phyloP scores from a whole-genome alignment of 2,329 filamentous ascomycete species.

The Xylariales sp. region DNA sequence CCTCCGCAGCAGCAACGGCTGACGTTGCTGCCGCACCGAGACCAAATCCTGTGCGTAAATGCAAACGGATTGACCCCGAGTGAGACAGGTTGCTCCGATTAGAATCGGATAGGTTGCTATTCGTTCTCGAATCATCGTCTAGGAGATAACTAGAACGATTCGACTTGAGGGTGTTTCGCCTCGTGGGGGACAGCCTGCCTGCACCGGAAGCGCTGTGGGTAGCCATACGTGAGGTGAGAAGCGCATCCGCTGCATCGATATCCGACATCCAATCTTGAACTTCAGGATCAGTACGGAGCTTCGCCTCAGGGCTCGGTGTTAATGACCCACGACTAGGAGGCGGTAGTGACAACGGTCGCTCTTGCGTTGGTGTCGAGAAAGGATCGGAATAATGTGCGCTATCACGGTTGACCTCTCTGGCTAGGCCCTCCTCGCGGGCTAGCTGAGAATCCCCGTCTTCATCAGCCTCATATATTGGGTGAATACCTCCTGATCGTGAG shows the following conservation, averaged over 20 bases:
- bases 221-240: conserved; percentile 41
- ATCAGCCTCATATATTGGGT: conserved; percentile 56
- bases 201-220: conserved; percentile 19
- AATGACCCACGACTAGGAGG: conserved; percentile 28
- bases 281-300: conserved; percentile 38
- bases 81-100: conserved; percentile 40
- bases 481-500: conserved; percentile 37
- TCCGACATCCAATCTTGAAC: conserved; percentile 56
- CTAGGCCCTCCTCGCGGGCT: conserved; percentile 20
- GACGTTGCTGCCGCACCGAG: conserved; percentile 23
- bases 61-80: conserved; percentile 30
- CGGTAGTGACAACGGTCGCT: conserved; percentile 18
- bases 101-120: conserved; percentile 53
- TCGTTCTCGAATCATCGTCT: conserved; percentile 49
- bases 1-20: conserved; percentile 19
- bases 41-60: conserved; percentile 27
- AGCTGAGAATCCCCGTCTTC: conserved; percentile 37
- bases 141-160: conserved; percentile 21
- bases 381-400: conserved; percentile 37
- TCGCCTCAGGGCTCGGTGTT: conserved; percentile 37
- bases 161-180: conserved; percentile 9
- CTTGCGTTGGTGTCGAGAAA: conserved; percentile 40
- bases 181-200: conserved; percentile 11
- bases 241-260: conserved; percentile 48
- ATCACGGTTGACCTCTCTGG: conserved; percentile 13